Base-by-base conservation (phyloP, 768 basidiomycete species). In the Tulasnella sp. region DNA sequence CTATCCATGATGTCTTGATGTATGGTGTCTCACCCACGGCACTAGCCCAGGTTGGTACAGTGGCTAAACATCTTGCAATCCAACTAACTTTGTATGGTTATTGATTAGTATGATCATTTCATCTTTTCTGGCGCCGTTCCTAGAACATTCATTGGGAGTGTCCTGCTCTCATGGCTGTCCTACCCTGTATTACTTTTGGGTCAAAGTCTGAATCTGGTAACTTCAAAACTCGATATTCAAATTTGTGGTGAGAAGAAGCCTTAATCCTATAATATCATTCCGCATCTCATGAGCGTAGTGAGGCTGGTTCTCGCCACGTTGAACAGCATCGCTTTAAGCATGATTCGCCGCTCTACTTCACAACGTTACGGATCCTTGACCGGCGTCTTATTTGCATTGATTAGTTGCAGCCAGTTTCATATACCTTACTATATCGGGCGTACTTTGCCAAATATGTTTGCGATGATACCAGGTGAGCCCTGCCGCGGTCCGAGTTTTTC, bases 361-460 rank as follows among this genome's bases (percentile, higher is more conserved):
- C 64, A 65, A 9, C 76, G 82, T 16, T 93, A 81, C 57, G 88
- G 85, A 13, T 64, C 68, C 1, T 61, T 64, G 3, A 72, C 79
- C 0, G 69, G 77, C 12, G 59, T 72, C 13, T 70, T 76, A 58
- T 93, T 81, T 62, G 64, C 74, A 1, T 55, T 91, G 0, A 62
- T 95, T n/a, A 78, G 78, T 3, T 72, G 77, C 57, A 77, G 81
- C 0, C 90, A 93, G 61, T 98, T 95, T 61, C 95, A 98, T 62
- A 61, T 92, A 4, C 80, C 81, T 5, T 99, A 88, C 63, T 98
- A 89, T 81, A 86, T 90, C 72, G 80, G 90, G 2, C 68, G 95
- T 48, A 95, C 93, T 0, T 65, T 98, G 5, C 93, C 95, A 1
- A 99, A 98, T 63, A 93, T 90, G 80, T 79, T 91, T 55, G 90